phyloP scores from a whole-genome alignment of 106 monocot genomes.

The Alisma plantagoaquatica region DNA sequence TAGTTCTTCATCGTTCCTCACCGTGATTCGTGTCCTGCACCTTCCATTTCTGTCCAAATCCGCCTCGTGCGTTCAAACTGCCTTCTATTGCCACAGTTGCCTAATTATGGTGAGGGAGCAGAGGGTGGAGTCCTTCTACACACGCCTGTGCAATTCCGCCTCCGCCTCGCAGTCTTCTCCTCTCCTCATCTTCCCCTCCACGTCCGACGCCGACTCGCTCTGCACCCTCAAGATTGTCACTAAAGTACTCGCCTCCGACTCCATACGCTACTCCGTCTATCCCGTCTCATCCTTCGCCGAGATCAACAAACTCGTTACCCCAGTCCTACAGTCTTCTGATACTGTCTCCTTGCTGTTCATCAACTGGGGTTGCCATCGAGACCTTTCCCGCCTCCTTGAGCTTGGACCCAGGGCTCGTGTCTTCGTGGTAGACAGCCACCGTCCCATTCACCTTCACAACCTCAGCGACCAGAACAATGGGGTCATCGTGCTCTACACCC shows the following conservation, averaged over 20 bases:
- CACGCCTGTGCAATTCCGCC: conserved; percentile 37
- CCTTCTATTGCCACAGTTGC: no score
- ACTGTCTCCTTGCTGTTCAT: conserved; percentile 42
- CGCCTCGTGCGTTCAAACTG: no score
- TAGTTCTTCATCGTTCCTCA: no score
- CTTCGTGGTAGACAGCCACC: conserved; percentile 81
- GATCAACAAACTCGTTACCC: conserved; percentile 22
- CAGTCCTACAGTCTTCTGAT: conserved; percentile 21
- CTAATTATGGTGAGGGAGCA: conserved; percentile 44
- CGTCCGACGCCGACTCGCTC: conserved; percentile 72
- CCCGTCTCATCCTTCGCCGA: conserved; percentile 65
- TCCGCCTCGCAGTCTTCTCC: conserved; percentile 47
- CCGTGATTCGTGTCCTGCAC: no score
- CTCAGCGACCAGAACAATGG: conserved; percentile 57
- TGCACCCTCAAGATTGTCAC: conserved; percentile 60
- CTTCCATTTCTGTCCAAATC: no score
- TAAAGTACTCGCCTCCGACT: conserved; percentile 69
- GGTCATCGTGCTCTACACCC: conserved; percentile 60
- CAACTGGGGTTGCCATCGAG: conserved; percentile 83
- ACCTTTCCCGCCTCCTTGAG: conserved; percentile 34
- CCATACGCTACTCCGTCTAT: conserved; percentile 70
- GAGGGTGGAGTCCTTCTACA: conserved; percentile 46
- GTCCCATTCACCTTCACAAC: conserved; percentile 84
- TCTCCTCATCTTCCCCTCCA: conserved; percentile 68
- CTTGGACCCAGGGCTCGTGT: conserved; percentile 24